These are phyloP conservation scores for Kwoniella shivajii DNA, from an alignment of 1,284 basidiomycete genomes.

Conservation along the genomic window DNA sequence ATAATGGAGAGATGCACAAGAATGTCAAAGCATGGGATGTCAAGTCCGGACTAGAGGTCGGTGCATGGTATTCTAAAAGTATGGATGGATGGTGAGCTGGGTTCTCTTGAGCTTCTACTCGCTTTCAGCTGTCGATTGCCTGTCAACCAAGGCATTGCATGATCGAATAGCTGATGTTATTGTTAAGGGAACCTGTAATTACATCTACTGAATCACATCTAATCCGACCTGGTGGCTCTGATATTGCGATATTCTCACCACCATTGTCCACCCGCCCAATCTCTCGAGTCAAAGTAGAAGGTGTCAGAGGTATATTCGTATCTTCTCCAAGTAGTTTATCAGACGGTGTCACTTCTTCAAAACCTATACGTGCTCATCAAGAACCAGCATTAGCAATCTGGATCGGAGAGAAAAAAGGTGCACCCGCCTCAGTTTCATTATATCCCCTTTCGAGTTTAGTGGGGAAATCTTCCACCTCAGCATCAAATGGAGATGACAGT, in stretches of 20 bases:
- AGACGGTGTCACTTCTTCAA: constrained; percentile 33
- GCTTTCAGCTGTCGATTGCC: not conserved
- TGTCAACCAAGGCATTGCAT: no score
- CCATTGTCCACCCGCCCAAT: constrained; percentile 38
- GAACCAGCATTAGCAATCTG: constrained; percentile 73
- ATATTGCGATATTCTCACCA: constrained; percentile 78
- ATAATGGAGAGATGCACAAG: constrained; percentile 49
- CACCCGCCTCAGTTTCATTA: constrained; percentile 86
- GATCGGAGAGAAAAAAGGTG: constrained; percentile 92
- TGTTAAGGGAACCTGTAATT: constrained; percentile 73
- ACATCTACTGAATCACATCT: constrained; percentile 89
- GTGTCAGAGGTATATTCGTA: constrained; percentile 50
- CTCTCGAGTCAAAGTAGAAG: constrained; percentile 47
- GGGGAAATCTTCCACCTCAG: constrained; percentile 21
- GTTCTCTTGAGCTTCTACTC: not conserved
- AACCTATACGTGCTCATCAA: constrained; percentile 32
- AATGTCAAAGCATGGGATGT: constrained; percentile 52
- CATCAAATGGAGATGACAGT: constrained; percentile 35
- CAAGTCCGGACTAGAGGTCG: constrained; percentile 45
- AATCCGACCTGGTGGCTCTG: constrained; percentile 63
- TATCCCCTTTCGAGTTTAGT: constrained; percentile 71
- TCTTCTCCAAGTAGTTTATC: constrained; percentile 39
- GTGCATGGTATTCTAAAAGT: constrained; percentile 51
- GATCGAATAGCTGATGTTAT: not conserved
- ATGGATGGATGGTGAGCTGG: constrained; percentile 47